phyloP scores from a whole-genome alignment of 2,329 filamentous ascomycete genomes.

The Lachnellula suecica region DNA sequence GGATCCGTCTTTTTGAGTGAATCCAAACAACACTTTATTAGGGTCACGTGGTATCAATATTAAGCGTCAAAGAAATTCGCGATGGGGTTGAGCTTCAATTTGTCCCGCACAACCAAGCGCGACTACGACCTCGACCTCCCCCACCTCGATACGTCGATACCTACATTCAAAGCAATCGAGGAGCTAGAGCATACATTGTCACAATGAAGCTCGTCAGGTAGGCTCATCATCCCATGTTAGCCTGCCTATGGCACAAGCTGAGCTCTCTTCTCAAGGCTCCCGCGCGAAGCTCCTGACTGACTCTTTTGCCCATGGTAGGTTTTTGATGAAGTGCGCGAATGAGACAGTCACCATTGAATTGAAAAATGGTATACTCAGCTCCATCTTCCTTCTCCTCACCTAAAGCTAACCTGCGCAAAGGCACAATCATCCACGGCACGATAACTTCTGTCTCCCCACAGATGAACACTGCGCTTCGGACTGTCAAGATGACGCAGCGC shows the following conservation, averaged over 20 bases:
- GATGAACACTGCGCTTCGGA: constrained; percentile 96
- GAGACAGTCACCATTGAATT: constrained; percentile 98
- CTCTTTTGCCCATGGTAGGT: constrained; percentile 54
- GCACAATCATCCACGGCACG: constrained; percentile 94
- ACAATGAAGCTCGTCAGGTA: constrained; percentile 98
- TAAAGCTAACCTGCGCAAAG: constrained; percentile 41
- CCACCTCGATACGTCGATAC: constrained; percentile 2
- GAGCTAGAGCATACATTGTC: constrained; percentile 27
- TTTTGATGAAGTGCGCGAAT: constrained; percentile 99
- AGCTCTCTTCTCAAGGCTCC: constrained; percentile 45
- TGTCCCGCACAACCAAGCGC: constrained; percentile 2
- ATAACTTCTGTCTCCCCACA: constrained; percentile 95
- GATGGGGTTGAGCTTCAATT: constrained; percentile 7
- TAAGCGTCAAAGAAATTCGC: constrained; percentile 10
- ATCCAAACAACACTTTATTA: no score
- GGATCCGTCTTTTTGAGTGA: no score
- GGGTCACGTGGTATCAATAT: background rate
- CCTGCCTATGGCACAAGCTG: constrained; percentile 40
- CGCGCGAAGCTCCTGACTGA: constrained; percentile 35
- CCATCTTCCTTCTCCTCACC: background rate
- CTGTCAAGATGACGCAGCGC: constrained; percentile 93
- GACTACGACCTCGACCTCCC: constrained; percentile 7
- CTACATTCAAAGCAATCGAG: background rate
- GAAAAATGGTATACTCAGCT: constrained; percentile 75
- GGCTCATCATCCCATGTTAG: constrained; percentile 37